Percentiles rank a stretch among this genome's conserved stretches.
Conservation (phyloP, 2,329 filamentous ascomycete genomes). For the Cryphonectria parasitica region DNA sequence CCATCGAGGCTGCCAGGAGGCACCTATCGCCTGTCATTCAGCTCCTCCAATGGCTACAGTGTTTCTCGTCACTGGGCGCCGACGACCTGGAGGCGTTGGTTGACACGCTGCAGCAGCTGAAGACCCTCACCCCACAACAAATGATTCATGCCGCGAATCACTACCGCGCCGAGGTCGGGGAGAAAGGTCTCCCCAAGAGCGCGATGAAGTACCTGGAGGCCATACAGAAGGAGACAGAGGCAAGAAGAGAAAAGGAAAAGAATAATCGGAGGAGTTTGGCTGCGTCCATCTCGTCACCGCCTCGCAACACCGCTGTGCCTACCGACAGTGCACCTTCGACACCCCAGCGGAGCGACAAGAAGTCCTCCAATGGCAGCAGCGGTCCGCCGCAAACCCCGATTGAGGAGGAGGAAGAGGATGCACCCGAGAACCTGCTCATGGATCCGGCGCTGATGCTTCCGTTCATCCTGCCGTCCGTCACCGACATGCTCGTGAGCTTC, state of each 20-base stretch:
- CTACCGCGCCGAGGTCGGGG: slow-evolving; percentile 92
- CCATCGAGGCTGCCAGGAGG: slow-evolving; percentile 78
- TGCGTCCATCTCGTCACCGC: slow-evolving; percentile 30
- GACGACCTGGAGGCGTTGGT: slow-evolving; percentile 90
- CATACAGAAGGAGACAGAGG: slow-evolving; percentile 74
- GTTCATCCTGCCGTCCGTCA: slow-evolving; percentile 92
- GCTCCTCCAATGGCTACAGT: slow-evolving; percentile 95
- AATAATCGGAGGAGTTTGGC: slow-evolving; percentile 49
- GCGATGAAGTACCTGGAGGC: slow-evolving; percentile 84
- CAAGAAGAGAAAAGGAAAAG: slow-evolving; percentile 59
- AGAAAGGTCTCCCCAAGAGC: slow-evolving; percentile 87
- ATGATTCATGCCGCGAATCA: slow-evolving; percentile 90
- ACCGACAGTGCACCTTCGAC: slow-evolving; percentile 49
- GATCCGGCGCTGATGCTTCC: slow-evolving; percentile 92
- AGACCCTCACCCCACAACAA: slow-evolving; percentile 82
- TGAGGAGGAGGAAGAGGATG: slow-evolving; percentile 66
- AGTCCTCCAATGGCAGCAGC: slow-evolving; percentile 45
- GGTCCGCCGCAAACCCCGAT: slow-evolving; percentile 47
- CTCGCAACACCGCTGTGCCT: slow-evolving; percentile 37
- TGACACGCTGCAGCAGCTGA: slow-evolving; percentile 86
- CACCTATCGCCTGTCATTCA: slow-evolving; percentile 92
- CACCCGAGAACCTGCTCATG: slow-evolving; percentile 75
- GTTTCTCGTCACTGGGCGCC: slow-evolving; percentile 85
- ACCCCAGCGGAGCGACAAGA: slow-evolving; percentile 42
- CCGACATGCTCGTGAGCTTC: slow-evolving; percentile 95